Conservation (phyloP, 768 basidiomycete genomes). For the Filobasidium wieringae region DNA sequence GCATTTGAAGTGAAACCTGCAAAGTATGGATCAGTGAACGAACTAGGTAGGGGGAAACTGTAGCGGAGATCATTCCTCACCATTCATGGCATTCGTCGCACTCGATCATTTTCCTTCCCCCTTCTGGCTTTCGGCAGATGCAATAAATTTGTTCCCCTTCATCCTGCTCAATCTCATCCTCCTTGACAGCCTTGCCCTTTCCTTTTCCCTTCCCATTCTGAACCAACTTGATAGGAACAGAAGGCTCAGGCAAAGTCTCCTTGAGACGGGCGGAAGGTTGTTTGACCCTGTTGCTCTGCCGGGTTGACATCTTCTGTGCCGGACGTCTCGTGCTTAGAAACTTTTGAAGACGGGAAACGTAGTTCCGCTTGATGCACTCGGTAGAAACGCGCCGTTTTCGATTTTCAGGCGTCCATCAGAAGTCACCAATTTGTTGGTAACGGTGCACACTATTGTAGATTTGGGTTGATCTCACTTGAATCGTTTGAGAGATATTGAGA, state of each 20-base stretch:
- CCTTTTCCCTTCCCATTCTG: not conserved
- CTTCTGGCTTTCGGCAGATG: constrained; percentile 1
- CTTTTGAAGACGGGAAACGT: too few species aligned
- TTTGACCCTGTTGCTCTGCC: not conserved
- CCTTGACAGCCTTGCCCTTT: not conserved
- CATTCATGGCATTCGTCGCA: constrained; percentile 12
- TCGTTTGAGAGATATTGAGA: too few species aligned
- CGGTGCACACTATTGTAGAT: too few species aligned
- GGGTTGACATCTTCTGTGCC: not conserved
- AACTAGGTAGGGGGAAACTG: not conserved
- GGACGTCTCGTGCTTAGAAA: too few species aligned
- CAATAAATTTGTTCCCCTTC: constrained; percentile 7
- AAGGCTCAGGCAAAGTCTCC: too few species aligned
- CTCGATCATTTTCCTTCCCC: constrained; percentile 8
- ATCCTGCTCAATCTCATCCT: not conserved
- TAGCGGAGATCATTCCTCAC: not conserved
- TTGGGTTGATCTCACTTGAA: too few species aligned
- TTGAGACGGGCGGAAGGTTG: not conserved
- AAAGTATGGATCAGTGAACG: not conserved
- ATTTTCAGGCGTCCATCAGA: too few species aligned
- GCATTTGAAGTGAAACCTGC: constrained; percentile 12
- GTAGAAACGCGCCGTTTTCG: too few species aligned
- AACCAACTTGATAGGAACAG: too few species aligned
- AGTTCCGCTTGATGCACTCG: too few species aligned
- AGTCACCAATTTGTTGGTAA: too few species aligned